Evolutionary conservation across 192 early-diverging fungal genomes (phyloP).

Genomic region (Dimargaris xerosporica): DNA sequence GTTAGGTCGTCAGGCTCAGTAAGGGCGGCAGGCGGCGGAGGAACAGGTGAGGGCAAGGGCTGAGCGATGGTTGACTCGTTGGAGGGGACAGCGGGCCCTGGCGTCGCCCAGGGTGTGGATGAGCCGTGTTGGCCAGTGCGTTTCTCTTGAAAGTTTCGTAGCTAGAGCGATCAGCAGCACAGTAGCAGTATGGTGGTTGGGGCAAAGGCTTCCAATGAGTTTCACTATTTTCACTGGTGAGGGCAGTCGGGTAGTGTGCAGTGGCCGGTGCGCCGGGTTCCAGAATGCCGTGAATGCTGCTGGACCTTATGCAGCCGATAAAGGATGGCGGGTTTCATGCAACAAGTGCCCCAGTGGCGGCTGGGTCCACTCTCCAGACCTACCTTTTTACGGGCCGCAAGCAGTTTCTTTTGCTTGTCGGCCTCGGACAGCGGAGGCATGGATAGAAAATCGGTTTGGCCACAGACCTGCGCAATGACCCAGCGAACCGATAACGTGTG

Average conservation of each 20-base stretch:
- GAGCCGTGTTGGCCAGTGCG: neutral
- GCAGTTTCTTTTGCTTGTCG: conserved; percentile 4
- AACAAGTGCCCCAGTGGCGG: no score
- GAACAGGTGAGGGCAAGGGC: neutral
- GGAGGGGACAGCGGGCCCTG: neutral
- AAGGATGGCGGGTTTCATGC: no score
- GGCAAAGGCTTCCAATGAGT: neutral
- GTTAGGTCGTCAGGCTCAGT: neutral
- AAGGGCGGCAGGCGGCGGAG: neutral
- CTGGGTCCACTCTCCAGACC: no score
- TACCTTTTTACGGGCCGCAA: conserved; percentile 1
- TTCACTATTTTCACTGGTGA: neutral
- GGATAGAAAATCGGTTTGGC: neutral
- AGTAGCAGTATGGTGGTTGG: neutral
- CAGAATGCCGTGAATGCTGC: no score
- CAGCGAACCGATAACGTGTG: no score
- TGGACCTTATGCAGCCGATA: no score
- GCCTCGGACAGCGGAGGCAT: neutral
- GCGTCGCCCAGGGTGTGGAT: neutral
- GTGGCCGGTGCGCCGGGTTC: no score
- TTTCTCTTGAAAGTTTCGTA: neutral
- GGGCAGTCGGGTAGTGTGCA: no score
- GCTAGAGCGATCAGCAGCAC: neutral
- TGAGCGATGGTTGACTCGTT: neutral
- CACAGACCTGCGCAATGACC: no score